phyloP scores from a whole-genome alignment of 2,329 filamentous ascomycete species.

The Ampelomyces quisqualis region DNA sequence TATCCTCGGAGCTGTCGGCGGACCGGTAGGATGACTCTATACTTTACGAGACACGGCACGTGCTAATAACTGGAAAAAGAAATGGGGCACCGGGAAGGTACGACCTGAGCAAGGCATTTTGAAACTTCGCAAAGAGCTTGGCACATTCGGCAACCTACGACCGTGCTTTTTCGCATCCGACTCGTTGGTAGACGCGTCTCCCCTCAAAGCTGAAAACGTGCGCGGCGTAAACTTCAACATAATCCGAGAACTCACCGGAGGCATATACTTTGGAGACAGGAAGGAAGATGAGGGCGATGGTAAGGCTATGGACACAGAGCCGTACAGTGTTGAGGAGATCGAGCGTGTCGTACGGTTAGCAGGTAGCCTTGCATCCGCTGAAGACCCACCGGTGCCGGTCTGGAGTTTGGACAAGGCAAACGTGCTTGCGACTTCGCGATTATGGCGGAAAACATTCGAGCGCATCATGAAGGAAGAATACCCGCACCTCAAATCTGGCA shows the following conservation, averaged over 20 bases:
- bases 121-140: constrained; percentile 86
- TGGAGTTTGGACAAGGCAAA: constrained; percentile 96
- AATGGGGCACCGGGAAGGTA: constrained; percentile 90
- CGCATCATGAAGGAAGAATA: constrained; percentile 88
- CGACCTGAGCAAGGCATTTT: constrained; percentile 93
- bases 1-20: constrained; percentile 89
- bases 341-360: constrained; percentile 84
- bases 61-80: constrained; percentile 44
- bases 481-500: constrained; percentile 77
- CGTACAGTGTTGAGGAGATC: constrained; percentile 81
- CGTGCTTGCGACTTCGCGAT: constrained; percentile 81
- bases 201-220: constrained; percentile 83
- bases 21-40: constrained; percentile 59
- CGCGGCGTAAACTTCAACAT: constrained; percentile 88
- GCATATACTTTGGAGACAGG: constrained; percentile 93
- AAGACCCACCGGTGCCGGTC: constrained; percentile 74
- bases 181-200: constrained; percentile 71
- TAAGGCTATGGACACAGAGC: constrained; percentile 78
- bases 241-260: constrained; percentile 86
- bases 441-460: constrained; percentile 85
- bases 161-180: constrained; percentile 95
- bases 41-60: not conserved
- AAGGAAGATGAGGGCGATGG: constrained; percentile 76
- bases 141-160: constrained; percentile 90
- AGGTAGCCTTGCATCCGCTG: constrained; percentile 74